Base-by-base conservation (phyloP, 805 yeast species). In the Saccharomycopsis sp. region DNA sequence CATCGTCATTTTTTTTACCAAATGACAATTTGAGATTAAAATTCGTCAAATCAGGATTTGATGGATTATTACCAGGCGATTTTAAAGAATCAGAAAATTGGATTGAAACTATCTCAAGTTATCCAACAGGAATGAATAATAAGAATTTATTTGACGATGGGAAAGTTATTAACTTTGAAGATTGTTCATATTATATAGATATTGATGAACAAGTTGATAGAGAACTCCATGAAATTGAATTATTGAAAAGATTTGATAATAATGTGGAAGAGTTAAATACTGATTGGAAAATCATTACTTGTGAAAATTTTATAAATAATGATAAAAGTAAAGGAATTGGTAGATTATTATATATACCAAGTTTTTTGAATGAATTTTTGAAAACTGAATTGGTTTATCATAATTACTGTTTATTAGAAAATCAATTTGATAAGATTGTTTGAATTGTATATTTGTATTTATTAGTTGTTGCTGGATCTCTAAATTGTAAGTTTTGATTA, bases 31-130 rank as follows among this genome's bases (percentile, higher is more conserved):
- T 68, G 51, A 62, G 95, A 49, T 61, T 86, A 19, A 64, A 65
- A 51, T 89, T 85, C 57, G 74, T 83, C 8, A 63, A 67, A 41
- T 77, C 86, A 42, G 92, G 89, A 1, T 89, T 88, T 59, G 74
- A 79, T 55, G 96, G 96, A 0, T 62, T 88, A 46, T 62, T 89
- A 27, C 97, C 97, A 0, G 94, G 94, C 2, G 92, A 85, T 51
- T 89, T 88, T 53, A 52, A 56, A 3, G 94, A 79, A 49, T 50
- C 53, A 1, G 51, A 36, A 1, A 50, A 49, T 4, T 48, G 56
- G 15, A 35, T 50, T 8, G 48, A 54, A 2, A 47, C 64, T 0
- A 69, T 82, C 0, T 66, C 80, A 18, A 45, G 50, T 1, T 51
- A 67, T 1, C 92, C 94, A 1, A 36, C 48, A 1, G 72, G 77